Base-by-base conservation (phyloP, 2,329 filamentous ascomycete species). In the Penicillium sp. region DNA sequence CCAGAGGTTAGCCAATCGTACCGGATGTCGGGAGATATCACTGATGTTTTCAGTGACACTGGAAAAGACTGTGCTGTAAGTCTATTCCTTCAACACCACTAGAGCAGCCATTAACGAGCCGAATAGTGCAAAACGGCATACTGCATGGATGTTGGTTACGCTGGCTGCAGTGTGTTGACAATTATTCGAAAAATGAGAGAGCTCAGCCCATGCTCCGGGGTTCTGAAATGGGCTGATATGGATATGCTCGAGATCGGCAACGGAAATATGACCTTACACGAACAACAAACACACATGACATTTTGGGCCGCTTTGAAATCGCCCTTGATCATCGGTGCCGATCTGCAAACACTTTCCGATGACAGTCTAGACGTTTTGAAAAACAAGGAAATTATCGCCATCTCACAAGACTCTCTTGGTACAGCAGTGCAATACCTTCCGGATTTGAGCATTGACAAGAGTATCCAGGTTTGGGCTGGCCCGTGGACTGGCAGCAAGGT, bases 191-290 rank as follows among this genome's bases (percentile, higher is more conserved):
- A 14, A 27, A 45, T 45, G 42, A 25, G 42, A 27, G 42, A 29
- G 25, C 6, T 45, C 42, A 45, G 42, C 68, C 71, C 3, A 12
- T n/a, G n/a, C n/a, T n/a, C n/a, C n/a, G n/a, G n/a, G n/a, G n/a
- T n/a, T n/a, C n/a, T n/a, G n/a, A n/a, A n/a, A n/a, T 45, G 23
- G 42, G 22, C 25, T 26, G 79, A 81, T 55, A 67, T 71, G 47
- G 77, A 80, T 47, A 78, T 79, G 70, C 73, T 49, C 40, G 76
- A 79, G 62, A 70, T 81, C n/a, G 78, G 79, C 33, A 80, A 79
- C 57, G 71, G 68, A 0, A 67, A 73, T 22, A 64, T 80, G 47
- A 77, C 71, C 14, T 27, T 45, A 8, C 42, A 45, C 25, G 6
- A 45, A 29, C 42, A 45, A 27, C 42, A 45, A 29, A 45, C 42